phyloP scores from a whole-genome alignment of 2,329 filamentous ascomycete genomes.

The Pseudocercospora fuligena region DNA sequence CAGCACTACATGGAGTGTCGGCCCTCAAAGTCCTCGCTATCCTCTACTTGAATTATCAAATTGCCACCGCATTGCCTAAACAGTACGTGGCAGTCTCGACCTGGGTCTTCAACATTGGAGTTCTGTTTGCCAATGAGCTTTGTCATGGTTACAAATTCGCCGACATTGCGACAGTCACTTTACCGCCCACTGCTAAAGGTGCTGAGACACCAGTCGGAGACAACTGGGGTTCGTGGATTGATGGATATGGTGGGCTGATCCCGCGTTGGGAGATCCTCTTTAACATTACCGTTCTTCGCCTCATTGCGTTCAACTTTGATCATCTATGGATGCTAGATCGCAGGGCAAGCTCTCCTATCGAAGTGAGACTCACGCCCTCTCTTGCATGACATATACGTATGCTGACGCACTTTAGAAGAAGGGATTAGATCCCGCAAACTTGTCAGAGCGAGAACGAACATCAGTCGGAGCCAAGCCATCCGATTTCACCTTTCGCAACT shows the following conservation, averaged over 20 bases:
- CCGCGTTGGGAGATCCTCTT: slow-evolving; percentile 95
- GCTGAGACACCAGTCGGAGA: slow-evolving; percentile 40
- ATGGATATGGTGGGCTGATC: slow-evolving; percentile 81
- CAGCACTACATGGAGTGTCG: slow-evolving; percentile 83
- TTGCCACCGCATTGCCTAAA: slow-evolving; percentile 74
- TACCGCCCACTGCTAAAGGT: slow-evolving; percentile 46
- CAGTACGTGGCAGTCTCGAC: slow-evolving; percentile 74
- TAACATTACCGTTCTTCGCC: slow-evolving; percentile 88
- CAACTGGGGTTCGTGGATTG: slow-evolving; percentile 72
- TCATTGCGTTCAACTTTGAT: slow-evolving; percentile 97
- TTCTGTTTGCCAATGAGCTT: slow-evolving; percentile 89
- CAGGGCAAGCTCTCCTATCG: slow-evolving; percentile 68
- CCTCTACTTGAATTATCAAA: slow-evolving; percentile 77
- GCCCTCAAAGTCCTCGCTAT: slow-evolving; percentile 81
- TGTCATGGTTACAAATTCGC: slow-evolving; percentile 75
- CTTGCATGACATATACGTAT: background rate
- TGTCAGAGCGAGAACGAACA: slow-evolving; percentile 89
- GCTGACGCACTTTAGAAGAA: slow-evolving; percentile 90
- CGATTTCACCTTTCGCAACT: slow-evolving; percentile 83
- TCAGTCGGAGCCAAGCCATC: slow-evolving; percentile 70
- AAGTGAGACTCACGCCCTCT: slow-evolving; percentile 65
- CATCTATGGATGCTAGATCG: slow-evolving; percentile 88
- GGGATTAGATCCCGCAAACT: slow-evolving; percentile 82
- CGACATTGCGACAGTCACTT: slow-evolving; percentile 62
- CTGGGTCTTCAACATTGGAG: slow-evolving; percentile 87